Evolutionary conservation across 1,284 basidiomycete genomes (phyloP), one percentile per base, ranked within the genome.

Genomic region (Pascua sp.): DNA sequence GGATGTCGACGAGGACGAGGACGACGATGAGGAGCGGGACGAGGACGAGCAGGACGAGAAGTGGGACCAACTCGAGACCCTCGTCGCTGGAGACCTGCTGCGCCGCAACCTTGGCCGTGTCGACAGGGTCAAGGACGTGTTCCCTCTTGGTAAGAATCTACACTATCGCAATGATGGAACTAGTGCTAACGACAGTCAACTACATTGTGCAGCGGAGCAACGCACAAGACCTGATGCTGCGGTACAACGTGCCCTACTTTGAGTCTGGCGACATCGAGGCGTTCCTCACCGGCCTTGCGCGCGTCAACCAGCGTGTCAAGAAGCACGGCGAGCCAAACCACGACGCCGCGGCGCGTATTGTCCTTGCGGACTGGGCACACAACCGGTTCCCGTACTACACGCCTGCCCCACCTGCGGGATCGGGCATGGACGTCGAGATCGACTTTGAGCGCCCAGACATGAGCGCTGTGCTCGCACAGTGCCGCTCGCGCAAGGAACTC

Each of bases 301-400:
- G 93, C 43, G 82, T 87, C 12, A 83, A 86, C 57, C 86, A 87
- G 51, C 81, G 91, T 39, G 79, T 93, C n/a, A 90, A 87, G 77
- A 93, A 52, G 59, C 74, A 90, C 85, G 86, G 84, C 64, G 91
- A 90, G 51, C 82, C 85, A 46, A 93, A 98, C 75, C 77, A 91
- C 55, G 82, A 85, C 11, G 86, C 85, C 18, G 90, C 93, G 2
- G 88, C 90, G 10, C 86, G 90, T 24, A 82, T 88, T 53, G 81
- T 98, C 43, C 81, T 98, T 45, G 86, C 90, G 32, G 94, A 98
- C 78, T 98, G 94, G 94, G 87, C 84, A 61, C 82, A 81, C 7
- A 89, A 88, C 51, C 86, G 84, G 62, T 84, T 98, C 68, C 83
- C 85, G 13, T 87, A 89, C 69, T 95, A 89, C 78, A 87, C 88